phyloP scores from a whole-genome alignment of 176 grass and related monocot species.

The Pontederia paniculata region DNA sequence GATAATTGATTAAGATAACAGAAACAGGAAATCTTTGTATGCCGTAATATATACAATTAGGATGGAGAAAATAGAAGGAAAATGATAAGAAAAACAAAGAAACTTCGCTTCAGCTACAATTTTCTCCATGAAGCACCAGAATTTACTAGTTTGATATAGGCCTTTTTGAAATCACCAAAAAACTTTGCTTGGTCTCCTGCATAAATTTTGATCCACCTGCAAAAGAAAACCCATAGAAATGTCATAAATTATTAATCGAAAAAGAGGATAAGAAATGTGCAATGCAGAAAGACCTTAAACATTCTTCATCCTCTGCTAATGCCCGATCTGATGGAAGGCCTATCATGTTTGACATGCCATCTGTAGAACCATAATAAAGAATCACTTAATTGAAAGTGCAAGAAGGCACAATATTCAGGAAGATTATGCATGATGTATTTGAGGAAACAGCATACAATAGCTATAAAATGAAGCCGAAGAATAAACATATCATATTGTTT shows the following conservation, averaged over 20 bases:
- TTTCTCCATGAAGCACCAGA: constrained; percentile 51
- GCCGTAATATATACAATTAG: too few relatives aligned
- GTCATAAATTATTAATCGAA: background rate
- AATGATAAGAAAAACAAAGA: too few relatives aligned
- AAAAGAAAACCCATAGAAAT: constrained; percentile 1
- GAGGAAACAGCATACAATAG: too few relatives aligned
- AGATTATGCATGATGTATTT: too few relatives aligned
- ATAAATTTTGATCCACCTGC: constrained; percentile 79
- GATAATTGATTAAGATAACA: too few relatives aligned
- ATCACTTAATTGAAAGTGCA: background rate
- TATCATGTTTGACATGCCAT: constrained; percentile 68
- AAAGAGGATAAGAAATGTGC: background rate
- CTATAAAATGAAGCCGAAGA: too few relatives aligned
- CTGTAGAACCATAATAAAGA: constrained; percentile 29
- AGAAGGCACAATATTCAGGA: too few relatives aligned
- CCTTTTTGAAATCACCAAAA: constrained; percentile 53
- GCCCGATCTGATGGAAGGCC: constrained; percentile 68
- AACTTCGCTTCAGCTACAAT: background rate
- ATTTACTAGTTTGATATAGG: constrained; percentile 80
- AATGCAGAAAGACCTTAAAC: constrained; percentile 48
- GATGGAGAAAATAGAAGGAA: too few relatives aligned
- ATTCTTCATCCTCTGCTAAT: constrained; percentile 72
- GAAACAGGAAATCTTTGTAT: too few relatives aligned
- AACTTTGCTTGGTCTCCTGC: constrained; percentile 63
- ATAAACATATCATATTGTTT: too few relatives aligned